Evolutionary conservation across 148 eudicot species (phyloP).

Genomic region (Vaccinium myrtillus): DNA sequence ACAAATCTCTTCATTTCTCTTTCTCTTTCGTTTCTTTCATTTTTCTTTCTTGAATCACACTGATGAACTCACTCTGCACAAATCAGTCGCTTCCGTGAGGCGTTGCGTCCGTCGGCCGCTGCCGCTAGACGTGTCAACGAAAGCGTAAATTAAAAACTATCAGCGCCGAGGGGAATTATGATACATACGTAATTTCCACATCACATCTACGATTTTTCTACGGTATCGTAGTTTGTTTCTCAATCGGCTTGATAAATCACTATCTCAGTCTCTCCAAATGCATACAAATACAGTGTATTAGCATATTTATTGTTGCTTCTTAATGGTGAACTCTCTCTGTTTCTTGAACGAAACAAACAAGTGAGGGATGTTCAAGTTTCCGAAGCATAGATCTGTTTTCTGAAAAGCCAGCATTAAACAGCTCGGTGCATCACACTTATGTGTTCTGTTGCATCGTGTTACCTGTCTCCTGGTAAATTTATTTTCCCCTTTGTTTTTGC

Average conservation of each 20-base stretch:
- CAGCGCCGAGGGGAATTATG: neutral
- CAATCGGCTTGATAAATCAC: constrained; percentile 3
- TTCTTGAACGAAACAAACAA: neutral
- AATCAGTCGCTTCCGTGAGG: constrained; percentile 7
- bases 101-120: constrained; percentile 13
- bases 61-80: neutral
- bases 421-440: neutral
- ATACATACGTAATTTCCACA: neutral
- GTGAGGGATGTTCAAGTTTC: constrained; percentile 11
- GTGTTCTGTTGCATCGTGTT: constrained; percentile 9
- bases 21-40: neutral
- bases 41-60: neutral
- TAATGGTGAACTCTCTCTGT: constrained; percentile 14
- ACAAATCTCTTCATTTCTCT: neutral
- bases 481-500: neutral
- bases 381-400: constrained; percentile 12
- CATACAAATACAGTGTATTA: neutral
- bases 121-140: constrained; percentile 12
- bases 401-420: constrained; percentile 13
- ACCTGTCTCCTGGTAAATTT: constrained; percentile 19
- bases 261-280: neutral
- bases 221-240: neutral
- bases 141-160: neutral
- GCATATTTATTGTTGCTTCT: constrained; percentile 5
- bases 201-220: neutral